Evolutionary conservation across 2,329 filamentous ascomycete genomes (phyloP).

Genomic region (Cladophialophora psammophila): DNA sequence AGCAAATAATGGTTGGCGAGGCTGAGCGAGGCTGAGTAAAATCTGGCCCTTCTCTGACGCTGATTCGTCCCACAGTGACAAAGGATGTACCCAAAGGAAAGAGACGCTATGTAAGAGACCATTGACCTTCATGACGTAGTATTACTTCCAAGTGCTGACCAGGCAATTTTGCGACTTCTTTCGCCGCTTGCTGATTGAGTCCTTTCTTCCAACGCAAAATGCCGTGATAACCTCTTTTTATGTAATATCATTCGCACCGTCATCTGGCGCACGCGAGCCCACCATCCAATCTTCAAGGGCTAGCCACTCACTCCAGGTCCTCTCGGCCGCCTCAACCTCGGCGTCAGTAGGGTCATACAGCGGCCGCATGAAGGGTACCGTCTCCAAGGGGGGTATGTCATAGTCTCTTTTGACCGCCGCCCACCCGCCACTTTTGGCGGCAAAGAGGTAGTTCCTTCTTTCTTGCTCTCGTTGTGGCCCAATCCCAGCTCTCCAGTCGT

Average conservation of each 20-base stretch:
- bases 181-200: background rate
- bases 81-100: constrained; percentile 1
- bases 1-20: constrained; percentile 6
- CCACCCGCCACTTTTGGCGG: constrained; percentile 92
- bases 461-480: constrained; percentile 87
- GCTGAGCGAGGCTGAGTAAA: constrained; percentile 2
- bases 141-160: background rate
- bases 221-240: background rate
- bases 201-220: background rate
- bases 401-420: constrained; percentile 87
- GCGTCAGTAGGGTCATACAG: constrained; percentile 77
- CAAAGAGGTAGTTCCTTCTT: constrained; percentile 91
- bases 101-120: background rate
- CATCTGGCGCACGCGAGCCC: constrained; percentile 73
- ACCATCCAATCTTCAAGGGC: constrained; percentile 99
- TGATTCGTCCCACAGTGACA: constrained; percentile 6
- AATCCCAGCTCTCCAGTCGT: constrained; percentile 83
- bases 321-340: constrained; percentile 84
- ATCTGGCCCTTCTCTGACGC: background rate
- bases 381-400: constrained; percentile 83
- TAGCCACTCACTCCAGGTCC: constrained; percentile 91
- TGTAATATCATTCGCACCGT: constrained; percentile 6
- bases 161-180: background rate
- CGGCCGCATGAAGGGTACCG: constrained; percentile 84
- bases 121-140: background rate